These are phyloP conservation scores for Magnusiomyces paraingens DNA, from an alignment of 1,139 yeast genomes.

Conservation along the genomic window DNA sequence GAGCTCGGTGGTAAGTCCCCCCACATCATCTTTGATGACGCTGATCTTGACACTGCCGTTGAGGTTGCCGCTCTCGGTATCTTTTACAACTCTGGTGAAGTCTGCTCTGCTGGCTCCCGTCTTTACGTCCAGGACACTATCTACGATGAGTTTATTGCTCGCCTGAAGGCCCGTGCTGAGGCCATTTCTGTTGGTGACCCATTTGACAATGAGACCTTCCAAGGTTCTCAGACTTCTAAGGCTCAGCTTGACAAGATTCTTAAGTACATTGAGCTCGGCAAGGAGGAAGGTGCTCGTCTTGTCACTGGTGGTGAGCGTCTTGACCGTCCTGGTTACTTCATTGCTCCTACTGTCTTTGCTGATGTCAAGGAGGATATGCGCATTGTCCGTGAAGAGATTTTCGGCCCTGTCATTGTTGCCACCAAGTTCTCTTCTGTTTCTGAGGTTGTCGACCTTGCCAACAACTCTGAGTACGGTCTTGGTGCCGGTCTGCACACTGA, in stretches of 20 bases:
- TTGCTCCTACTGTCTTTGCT: slow-evolving; percentile 74
- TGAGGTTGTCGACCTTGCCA: slow-evolving; percentile 66
- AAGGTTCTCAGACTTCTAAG: slow-evolving; percentile 71
- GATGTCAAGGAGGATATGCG: slow-evolving; percentile 59
- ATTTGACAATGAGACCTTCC: slow-evolving; percentile 41
- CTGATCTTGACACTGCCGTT: slow-evolving; percentile 58
- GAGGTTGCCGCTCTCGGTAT: slow-evolving; percentile 55
- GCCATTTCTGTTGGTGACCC: slow-evolving; percentile 39
- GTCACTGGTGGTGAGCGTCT: slow-evolving; percentile 46
- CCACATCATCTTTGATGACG: slow-evolving; percentile 69
- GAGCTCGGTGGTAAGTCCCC: slow-evolving; percentile 89
- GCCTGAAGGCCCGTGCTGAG: slow-evolving; percentile 44
- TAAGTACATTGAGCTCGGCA: slow-evolving; percentile 56
- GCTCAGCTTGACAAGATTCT: slow-evolving; percentile 59
- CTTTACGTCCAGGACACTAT: slow-evolving; percentile 68
- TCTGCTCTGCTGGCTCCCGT: slow-evolving; percentile 84
- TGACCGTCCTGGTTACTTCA: slow-evolving; percentile 57
- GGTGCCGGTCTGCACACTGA: slow-evolving; percentile 80
- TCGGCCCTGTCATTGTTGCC: slow-evolving; percentile 88
- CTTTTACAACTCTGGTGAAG: slow-evolving; percentile 82
- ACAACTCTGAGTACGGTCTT: slow-evolving; percentile 70
- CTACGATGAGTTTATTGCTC: slow-evolving; percentile 58
- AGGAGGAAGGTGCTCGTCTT: slow-evolving; percentile 60
- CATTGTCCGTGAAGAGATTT: slow-evolving; percentile 72
- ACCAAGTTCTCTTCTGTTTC: slow-evolving; percentile 63